A percentile compares a stretch with the other conserved stretches of the same genome.
Evolutionary conservation across 805 yeast genomes (phyloP).

Genomic region (Kodamaea hsintzibuensis): DNA sequence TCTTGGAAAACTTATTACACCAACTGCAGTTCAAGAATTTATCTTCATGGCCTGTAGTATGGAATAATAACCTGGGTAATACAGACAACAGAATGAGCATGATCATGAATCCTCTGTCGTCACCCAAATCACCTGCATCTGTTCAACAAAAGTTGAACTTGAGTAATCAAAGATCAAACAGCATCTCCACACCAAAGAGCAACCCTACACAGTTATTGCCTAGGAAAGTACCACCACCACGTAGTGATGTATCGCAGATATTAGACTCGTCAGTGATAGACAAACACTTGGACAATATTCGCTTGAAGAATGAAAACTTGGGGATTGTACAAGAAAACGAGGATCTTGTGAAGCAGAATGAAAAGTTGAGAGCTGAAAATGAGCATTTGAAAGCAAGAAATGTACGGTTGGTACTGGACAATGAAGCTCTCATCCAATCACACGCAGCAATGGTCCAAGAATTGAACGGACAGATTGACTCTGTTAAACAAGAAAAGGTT

Average conservation of each 20-base stretch:
- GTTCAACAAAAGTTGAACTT: slow-evolving; percentile 5
- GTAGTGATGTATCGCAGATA: slow-evolving; percentile 17
- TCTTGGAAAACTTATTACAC: slow-evolving; percentile 75
- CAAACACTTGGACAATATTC: slow-evolving; percentile 43
- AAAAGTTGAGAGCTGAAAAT: slow-evolving; percentile 3
- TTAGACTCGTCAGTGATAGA: slow-evolving; percentile 42
- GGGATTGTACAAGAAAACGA: slow-evolving; percentile 10
- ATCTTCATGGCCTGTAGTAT: slow-evolving; percentile 44
- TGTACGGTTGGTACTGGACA: slow-evolving; percentile 9
- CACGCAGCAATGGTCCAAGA: slow-evolving; percentile 1
- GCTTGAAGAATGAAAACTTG: slow-evolving; percentile 26
- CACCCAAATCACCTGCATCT: background rate
- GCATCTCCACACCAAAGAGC: background rate
- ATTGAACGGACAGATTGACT: background rate
- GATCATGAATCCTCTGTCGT: slow-evolving; percentile 8
- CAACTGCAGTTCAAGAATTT: slow-evolving; percentile 65
- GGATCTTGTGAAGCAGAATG: slow-evolving; percentile 12
- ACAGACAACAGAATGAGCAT: slow-evolving; percentile 11
- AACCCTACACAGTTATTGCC: slow-evolving; percentile 30
- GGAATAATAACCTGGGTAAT: slow-evolving; percentile 7
- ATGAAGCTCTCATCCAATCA: slow-evolving; percentile 4
- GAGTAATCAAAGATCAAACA: background rate
- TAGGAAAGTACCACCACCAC: background rate
- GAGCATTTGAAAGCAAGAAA: slow-evolving; percentile 6
- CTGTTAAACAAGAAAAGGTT: background rate